These are phyloP conservation scores for Paragyromitra xinjiangensis DNA, from an alignment of 495 filamentous ascomycete genomes.

Conservation along the genomic window DNA sequence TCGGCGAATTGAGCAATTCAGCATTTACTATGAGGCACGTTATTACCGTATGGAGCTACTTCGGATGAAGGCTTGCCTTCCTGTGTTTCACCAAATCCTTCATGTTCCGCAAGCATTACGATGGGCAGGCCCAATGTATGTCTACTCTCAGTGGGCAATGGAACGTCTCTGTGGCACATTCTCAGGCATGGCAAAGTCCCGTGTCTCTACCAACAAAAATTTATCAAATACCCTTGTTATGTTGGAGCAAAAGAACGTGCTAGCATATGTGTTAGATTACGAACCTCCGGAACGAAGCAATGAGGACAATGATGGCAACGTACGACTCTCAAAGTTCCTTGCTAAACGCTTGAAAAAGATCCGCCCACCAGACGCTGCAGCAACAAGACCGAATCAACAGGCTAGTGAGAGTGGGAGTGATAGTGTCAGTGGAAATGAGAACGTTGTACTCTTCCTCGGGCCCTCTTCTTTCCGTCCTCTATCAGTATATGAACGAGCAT, in stretches of 20 bases:
- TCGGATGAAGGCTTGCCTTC: slow-evolving; percentile 14
- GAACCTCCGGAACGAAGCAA: background rate
- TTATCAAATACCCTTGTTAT: slow-evolving; percentile 14
- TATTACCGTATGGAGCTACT: slow-evolving; percentile 20
- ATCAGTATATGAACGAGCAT: background rate
- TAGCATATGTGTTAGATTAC: background rate
- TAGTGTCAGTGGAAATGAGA: background rate
- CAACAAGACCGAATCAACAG: background rate
- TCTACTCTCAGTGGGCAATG: slow-evolving; percentile 40
- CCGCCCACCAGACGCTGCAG: background rate
- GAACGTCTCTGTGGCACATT: slow-evolving; percentile 37
- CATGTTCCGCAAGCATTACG: slow-evolving; percentile 29
- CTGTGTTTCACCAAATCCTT: slow-evolving; percentile 32
- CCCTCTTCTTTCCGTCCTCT: background rate
- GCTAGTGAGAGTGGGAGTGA: background rate
- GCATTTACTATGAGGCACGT: slow-evolving; percentile 22
- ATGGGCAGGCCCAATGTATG: slow-evolving; percentile 23
- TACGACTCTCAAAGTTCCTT: slow-evolving; percentile 14
- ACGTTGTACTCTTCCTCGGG: background rate
- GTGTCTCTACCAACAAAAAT: slow-evolving; percentile 27
- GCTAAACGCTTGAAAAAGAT: background rate
- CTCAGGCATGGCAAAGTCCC: background rate
- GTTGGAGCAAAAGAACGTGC: background rate
- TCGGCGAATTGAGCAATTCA: background rate
- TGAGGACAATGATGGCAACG: slow-evolving; percentile 28